Percentiles rank a stretch among this genome's conserved stretches.
phyloP scores from a whole-genome alignment of 768 basidiomycete species.

The Wakefieldia striispora region DNA sequence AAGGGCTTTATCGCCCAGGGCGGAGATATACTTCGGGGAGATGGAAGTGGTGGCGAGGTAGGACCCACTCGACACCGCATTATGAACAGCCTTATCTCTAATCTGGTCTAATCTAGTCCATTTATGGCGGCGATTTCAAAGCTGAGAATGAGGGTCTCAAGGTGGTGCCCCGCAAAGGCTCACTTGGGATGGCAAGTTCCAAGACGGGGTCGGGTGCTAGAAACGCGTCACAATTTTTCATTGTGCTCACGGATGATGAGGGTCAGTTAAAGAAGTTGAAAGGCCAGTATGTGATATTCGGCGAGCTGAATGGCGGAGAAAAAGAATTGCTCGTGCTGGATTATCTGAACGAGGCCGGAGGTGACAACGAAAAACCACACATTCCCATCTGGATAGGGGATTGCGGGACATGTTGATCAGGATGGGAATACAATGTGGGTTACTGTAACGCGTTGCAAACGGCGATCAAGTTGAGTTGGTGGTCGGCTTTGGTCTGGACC shows the following conservation, averaged over 20 bases:
- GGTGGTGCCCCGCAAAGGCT: slow-evolving; percentile 37
- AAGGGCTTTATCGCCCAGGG: slow-evolving; percentile 51
- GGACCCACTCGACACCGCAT: slow-evolving; percentile 9
- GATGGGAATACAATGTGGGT: slow-evolving; percentile 2
- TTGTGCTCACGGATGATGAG: slow-evolving; percentile 44
- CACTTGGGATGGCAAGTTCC: slow-evolving; percentile 53
- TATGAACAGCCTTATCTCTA: slow-evolving; percentile 1
- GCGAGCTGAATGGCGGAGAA: slow-evolving; percentile 33
- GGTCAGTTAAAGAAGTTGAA: slow-evolving; percentile 42
- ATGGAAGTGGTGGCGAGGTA: slow-evolving; percentile 56
- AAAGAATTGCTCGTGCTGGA: slow-evolving; percentile 34
- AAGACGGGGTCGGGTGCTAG: slow-evolving; percentile 40
- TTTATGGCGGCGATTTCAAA: slow-evolving; percentile 48
- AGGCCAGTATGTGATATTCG: slow-evolving; percentile 51
- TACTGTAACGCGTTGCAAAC: neutral
- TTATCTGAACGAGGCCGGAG: slow-evolving; percentile 32
- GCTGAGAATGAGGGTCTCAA: slow-evolving; percentile 52
- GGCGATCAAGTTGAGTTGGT: neutral
- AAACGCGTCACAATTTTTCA: slow-evolving; percentile 50
- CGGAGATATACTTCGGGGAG: slow-evolving; percentile 52
- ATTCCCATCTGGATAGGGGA: slow-evolving; percentile 43
- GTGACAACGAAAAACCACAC: slow-evolving; percentile 35
- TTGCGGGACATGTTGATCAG: slow-evolving; percentile 30
- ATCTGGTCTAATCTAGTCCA: slow-evolving; percentile 32
- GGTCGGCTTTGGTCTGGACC: neutral